Conservation (phyloP, 2,329 filamentous ascomycete species). For the Ceratocystis huliohia region DNA sequence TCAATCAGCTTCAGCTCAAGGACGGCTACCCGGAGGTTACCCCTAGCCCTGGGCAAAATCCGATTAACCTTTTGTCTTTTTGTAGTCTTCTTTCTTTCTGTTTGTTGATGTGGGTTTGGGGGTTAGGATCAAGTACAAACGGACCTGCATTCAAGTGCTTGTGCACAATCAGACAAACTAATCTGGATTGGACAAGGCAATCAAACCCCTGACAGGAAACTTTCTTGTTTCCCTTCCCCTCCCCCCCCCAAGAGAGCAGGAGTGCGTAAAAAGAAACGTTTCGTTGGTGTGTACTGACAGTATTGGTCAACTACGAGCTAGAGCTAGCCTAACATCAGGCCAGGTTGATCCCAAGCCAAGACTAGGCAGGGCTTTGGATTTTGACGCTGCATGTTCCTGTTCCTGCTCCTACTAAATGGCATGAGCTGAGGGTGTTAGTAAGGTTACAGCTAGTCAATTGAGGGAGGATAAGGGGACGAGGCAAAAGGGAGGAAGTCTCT, state of each 20-base stretch:
- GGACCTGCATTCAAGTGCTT: not conserved
- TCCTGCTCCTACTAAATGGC: not conserved
- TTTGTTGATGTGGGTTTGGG: not conserved
- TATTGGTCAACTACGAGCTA: not conserved
- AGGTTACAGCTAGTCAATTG: not conserved
- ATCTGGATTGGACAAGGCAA: not conserved
- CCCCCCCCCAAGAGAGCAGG: not conserved
- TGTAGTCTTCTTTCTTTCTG: not conserved
- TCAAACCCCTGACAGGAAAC: not conserved
- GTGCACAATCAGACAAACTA: not conserved
- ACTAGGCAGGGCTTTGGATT: not conserved
- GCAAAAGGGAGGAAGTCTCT: not conserved
- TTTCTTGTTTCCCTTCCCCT: not conserved
- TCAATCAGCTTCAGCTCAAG: not conserved
- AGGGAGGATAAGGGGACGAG: not conserved
- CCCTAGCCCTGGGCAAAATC: not conserved
- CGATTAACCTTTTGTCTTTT: not conserved
- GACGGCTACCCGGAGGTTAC: not conserved
- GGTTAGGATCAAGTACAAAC: not conserved
- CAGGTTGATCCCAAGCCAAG: not conserved
- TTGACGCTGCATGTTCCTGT: not conserved
- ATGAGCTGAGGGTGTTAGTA: slow-evolving; percentile 2
- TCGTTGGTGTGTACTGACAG: not conserved
- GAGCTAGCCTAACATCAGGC: not conserved
- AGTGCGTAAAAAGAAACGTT: not conserved